Evolutionary conservation across 2,329 filamentous ascomycete genomes (phyloP).

Genomic region (Coniella lustricola): DNA sequence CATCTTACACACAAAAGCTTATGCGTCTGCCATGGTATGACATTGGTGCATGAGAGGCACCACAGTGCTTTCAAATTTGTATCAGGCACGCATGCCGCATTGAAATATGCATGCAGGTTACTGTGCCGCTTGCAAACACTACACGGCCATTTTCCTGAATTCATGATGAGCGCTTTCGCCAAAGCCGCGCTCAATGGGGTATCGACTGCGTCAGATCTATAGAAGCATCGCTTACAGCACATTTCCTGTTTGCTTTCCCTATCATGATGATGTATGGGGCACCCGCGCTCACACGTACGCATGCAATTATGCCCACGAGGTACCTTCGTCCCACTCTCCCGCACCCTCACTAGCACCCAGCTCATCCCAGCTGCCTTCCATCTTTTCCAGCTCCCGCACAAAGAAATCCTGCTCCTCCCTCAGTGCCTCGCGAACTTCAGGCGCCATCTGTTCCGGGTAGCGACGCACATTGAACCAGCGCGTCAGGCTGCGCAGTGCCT

Average conservation of each 20-base stretch:
- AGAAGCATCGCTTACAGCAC: neutral
- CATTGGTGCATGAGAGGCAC: no score
- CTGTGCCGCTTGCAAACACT: no score
- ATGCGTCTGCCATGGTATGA: no score
- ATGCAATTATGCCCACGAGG: constrained; percentile 12
- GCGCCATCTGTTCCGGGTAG: constrained; percentile 72
- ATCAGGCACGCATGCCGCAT: no score
- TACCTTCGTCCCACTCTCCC: constrained; percentile 20
- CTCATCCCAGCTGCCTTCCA: constrained; percentile 49
- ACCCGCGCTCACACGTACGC: no score
- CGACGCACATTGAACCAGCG: constrained; percentile 88
- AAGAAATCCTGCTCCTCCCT: constrained; percentile 76
- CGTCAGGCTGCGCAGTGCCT: constrained; percentile 79
- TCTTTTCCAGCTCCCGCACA: constrained; percentile 65
- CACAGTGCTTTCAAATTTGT: no score
- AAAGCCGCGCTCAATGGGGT: constrained; percentile 12
- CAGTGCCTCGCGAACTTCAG: constrained; percentile 49
- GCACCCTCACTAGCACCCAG: constrained; percentile 26
- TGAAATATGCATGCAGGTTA: no score
- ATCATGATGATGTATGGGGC: no score
- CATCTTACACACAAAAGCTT: no score
- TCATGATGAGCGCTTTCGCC: no score
- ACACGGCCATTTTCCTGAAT: no score
- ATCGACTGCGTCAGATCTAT: constrained; percentile 12
- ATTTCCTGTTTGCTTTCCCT: neutral